phyloP scores from a whole-genome alignment of 2,329 filamentous ascomycete species.

The Triangularia setosa region DNA sequence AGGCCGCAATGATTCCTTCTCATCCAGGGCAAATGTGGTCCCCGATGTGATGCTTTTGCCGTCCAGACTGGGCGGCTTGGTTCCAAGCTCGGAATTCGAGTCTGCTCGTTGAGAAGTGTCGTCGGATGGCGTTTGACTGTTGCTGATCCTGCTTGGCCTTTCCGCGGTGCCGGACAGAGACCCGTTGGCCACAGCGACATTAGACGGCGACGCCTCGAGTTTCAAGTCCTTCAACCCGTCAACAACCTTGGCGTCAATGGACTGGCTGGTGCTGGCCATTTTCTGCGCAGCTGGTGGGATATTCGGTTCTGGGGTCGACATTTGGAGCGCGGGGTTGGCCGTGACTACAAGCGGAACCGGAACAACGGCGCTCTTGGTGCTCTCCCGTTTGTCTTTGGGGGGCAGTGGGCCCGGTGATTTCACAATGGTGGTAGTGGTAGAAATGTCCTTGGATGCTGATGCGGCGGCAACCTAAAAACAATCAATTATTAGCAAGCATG shows the following conservation, averaged over 20 bases:
- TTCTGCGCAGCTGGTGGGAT: slow-evolving; percentile 7
- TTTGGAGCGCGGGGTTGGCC: slow-evolving; percentile 1
- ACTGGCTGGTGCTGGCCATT: not conserved
- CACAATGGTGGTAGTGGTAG: slow-evolving; percentile 25
- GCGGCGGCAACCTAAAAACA: slow-evolving; percentile 43
- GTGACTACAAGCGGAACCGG: not conserved
- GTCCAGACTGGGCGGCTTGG: slow-evolving; percentile 85
- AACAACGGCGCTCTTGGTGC: not conserved
- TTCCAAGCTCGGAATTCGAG: slow-evolving; percentile 61
- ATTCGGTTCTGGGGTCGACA: slow-evolving; percentile 1
- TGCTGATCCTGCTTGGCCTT: slow-evolving; percentile 32
- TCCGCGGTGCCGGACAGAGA: slow-evolving; percentile 40
- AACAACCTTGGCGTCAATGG: slow-evolving; percentile 23
- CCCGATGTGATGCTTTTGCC: slow-evolving; percentile 92
- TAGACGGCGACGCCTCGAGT: slow-evolving; percentile 33
- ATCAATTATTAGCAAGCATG: slow-evolving; percentile 6
- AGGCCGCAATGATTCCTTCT: slow-evolving; percentile 90
- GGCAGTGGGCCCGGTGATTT: slow-evolving; percentile 20
- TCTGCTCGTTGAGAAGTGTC: slow-evolving; percentile 56
- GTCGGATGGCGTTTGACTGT: slow-evolving; percentile 48
- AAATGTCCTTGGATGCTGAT: slow-evolving; percentile 39
- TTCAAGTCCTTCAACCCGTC: slow-evolving; percentile 32
- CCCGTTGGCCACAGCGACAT: slow-evolving; percentile 46
- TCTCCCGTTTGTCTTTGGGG: slow-evolving; percentile 20
- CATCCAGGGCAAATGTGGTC: slow-evolving; percentile 91